Evolutionary conservation across 2,329 filamentous ascomycete genomes (phyloP), one percentile per base, ranked within the genome.

Genomic region (Tolypocladium cylindrosporum): DNA sequence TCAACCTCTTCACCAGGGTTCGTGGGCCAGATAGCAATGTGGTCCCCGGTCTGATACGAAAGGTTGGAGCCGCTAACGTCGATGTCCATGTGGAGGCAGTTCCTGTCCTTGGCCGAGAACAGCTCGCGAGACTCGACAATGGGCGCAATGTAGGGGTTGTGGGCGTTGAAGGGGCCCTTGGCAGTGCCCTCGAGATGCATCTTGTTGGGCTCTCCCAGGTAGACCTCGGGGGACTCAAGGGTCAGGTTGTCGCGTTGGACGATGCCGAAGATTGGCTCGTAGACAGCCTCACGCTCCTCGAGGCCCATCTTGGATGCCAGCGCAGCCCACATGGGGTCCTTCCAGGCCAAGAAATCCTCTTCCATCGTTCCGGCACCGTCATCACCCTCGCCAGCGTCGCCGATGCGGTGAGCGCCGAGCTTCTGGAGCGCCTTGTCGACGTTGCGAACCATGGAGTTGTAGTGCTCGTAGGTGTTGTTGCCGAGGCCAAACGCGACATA

Each of bases 391-490:
- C 95, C 94, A 58, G 92, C 91, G 59, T 86, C 80, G 52, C 94
- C 92, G 65, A 99, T 90, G 64, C 91, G 84, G 69, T 86, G 81
- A 14, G 89, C 94, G 61, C 94, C 94, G 24, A 96, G 80, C 68
- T 89, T 93, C 68, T 85, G 80, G 59, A 99, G 78, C 61, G 86
- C 86, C 72, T 88, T 86, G 75, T 94, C 86, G 59, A 97, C 87
- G 62, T 93, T 90, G 72, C 93, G 91, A 60, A 99, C 92, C 91
- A 99, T 96, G 56, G 89, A 89, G 78, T 99, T 99, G 82, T 97
- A 99, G 79, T 99, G 94, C 72, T 99, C 94, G 72, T 99, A 99
- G 36, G 94, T 97, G 79, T 97, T 99, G 81, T 99, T 99, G 65
- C 94, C 94, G 43, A 99, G 85, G 68, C 94, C 94, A 68, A 99